Conservation (phyloP, 805 yeast species). For the Priceomyces melissophilus region DNA sequence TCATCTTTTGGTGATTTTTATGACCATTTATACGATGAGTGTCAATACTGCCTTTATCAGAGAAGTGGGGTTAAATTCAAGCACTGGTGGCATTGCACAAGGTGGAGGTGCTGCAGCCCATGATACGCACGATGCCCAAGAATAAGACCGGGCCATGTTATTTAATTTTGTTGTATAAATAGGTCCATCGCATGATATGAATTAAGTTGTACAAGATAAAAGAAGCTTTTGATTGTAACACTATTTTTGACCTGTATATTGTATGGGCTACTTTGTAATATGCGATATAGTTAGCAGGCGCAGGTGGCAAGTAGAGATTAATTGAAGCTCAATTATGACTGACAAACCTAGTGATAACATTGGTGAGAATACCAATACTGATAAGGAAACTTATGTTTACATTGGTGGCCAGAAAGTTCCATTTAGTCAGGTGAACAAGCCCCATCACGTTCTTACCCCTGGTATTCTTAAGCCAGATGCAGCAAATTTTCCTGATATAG, state of each 20-base stretch:
- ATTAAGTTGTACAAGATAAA: too few species aligned
- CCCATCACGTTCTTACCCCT: constrained; percentile 31
- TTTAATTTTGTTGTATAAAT: background rate
- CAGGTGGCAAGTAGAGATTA: too few species aligned
- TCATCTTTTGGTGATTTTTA: constrained; percentile 68
- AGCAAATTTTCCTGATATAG: constrained; percentile 28
- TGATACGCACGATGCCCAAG: background rate
- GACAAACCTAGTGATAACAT: background rate
- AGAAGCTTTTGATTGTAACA: too few species aligned
- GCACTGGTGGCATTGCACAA: constrained; percentile 39
- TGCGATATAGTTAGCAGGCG: too few species aligned
- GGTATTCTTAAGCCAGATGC: constrained; percentile 19
- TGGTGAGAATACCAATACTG: background rate
- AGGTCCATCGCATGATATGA: background rate
- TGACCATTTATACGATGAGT: constrained; percentile 54
- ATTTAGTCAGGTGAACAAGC: constrained; percentile 33
- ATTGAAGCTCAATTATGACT: background rate
- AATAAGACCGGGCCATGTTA: background rate
- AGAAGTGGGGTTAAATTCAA: constrained; percentile 38
- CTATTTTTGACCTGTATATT: too few species aligned
- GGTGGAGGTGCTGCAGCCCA: constrained; percentile 11
- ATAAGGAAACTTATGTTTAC: constrained; percentile 17
- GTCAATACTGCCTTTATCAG: constrained; percentile 44
- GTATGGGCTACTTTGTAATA: too few species aligned
- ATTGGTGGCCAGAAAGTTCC: constrained; percentile 39